A percentile compares a stretch with the other conserved stretches of the same genome.
Evolutionary conservation across 2,329 filamentous ascomycete species (phyloP).

Genomic region (Berkeleyomyces basicola): DNA sequence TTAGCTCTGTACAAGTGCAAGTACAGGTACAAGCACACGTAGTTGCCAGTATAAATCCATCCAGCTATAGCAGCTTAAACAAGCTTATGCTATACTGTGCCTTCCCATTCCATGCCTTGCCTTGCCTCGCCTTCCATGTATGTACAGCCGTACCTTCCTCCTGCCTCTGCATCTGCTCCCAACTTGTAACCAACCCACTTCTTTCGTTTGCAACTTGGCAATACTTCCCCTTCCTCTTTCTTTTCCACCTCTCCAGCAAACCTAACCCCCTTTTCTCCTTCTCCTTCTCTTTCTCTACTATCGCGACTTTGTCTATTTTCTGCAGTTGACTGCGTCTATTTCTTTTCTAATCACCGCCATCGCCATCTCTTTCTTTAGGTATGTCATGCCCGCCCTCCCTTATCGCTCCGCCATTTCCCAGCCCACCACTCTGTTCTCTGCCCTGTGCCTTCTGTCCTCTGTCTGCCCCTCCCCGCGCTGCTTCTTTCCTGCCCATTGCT

Average conservation of each 20-base stretch:
- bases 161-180: slow-evolving; percentile 3
- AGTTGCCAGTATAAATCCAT: no score
- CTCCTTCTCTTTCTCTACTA: slow-evolving; percentile 6
- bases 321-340: slow-evolving; percentile 14
- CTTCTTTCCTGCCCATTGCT: neutral
- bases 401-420: neutral
- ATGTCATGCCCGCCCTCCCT: neutral
- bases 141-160: neutral
- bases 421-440: neutral
- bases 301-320: slow-evolving; percentile 8
- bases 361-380: slow-evolving; percentile 11
- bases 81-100: neutral
- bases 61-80: neutral
- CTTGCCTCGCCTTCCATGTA: neutral
- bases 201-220: neutral
- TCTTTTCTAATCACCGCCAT: slow-evolving; percentile 11
- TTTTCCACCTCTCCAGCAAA: neutral
- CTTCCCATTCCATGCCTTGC: neutral
- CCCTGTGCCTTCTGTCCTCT: neutral
- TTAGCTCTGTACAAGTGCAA: no score
- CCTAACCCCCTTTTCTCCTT: neutral
- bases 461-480: neutral
- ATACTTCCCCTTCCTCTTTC: slow-evolving; percentile 3
- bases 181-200: slow-evolving; percentile 5
- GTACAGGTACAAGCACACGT: no score